Conservation (phyloP, 2,329 filamentous ascomycete genomes). For the Arthrinium puccinioides region DNA sequence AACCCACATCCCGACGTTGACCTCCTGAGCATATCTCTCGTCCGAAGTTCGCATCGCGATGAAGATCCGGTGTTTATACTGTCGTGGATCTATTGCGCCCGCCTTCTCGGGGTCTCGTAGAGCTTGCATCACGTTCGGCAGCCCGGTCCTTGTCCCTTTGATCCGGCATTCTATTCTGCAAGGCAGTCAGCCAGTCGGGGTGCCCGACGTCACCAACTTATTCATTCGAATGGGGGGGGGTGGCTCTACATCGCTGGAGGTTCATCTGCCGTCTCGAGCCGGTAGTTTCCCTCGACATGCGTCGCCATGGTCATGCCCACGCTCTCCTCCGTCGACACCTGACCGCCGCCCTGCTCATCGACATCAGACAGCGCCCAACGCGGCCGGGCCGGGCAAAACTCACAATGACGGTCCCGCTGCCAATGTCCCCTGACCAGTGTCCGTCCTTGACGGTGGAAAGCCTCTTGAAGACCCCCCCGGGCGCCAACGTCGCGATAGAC, state of each 20-base stretch:
- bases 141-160: constrained; percentile 10
- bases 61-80: constrained; percentile 17
- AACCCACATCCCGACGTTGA: constrained; percentile 21
- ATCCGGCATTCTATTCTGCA: constrained; percentile 21
- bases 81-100: constrained; percentile 13
- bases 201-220: background rate
- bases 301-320: constrained; percentile 13
- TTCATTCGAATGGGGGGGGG: background rate
- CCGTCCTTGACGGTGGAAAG: constrained; percentile 19
- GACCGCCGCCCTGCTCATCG: constrained; percentile 15
- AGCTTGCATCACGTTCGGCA: constrained; percentile 13
- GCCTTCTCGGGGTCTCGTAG: constrained; percentile 12
- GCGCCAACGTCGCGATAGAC: constrained; percentile 17
- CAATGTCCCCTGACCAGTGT: constrained; percentile 19
- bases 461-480: constrained; percentile 16
- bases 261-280: constrained; percentile 17
- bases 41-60: constrained; percentile 22
- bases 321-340: constrained; percentile 16
- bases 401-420: constrained; percentile 17
- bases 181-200: background rate
- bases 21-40: constrained; percentile 18
- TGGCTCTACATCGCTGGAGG: constrained; percentile 20
- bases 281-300: constrained; percentile 18
- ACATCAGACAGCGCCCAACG: background rate
- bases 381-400: constrained; percentile 3